Evolutionary conservation across 148 eudicot genomes (phyloP).

Genomic region (Agrostemma githago): DNA sequence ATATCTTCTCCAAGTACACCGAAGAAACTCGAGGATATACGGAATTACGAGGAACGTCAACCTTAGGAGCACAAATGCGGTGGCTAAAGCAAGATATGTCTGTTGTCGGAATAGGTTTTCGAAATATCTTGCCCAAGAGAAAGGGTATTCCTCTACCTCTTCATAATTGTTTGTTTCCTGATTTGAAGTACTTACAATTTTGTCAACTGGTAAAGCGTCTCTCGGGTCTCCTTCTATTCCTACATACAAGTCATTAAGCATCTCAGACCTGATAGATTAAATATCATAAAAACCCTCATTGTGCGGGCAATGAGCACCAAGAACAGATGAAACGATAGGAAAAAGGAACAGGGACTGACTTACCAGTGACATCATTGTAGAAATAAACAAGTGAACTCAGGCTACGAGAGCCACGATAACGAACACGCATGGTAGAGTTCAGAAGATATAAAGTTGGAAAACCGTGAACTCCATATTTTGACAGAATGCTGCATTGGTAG

Average conservation of each 20-base stretch:
- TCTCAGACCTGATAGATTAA: neutral
- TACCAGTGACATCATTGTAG: constrained; percentile 74
- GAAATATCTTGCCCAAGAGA: constrained; percentile 87
- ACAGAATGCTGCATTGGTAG: constrained; percentile 60
- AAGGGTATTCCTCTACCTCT: constrained; percentile 68
- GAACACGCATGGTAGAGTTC: constrained; percentile 79
- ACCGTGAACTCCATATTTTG: constrained; percentile 90
- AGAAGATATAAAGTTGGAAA: constrained; percentile 81
- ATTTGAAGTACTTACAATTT: constrained; percentile 34
- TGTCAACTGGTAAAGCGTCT: constrained; percentile 40
- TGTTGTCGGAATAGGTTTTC: constrained; percentile 70
- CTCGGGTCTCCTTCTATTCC: constrained; percentile 45
- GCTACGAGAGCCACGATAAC: constrained; percentile 77
- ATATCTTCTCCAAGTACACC: constrained; percentile 54
- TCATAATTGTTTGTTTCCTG: constrained; percentile 23
- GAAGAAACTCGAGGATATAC: constrained; percentile 30
- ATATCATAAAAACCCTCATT: neutral
- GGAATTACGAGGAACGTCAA: constrained; percentile 49
- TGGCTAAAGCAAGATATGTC: constrained; percentile 80
- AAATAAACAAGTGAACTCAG: constrained; percentile 63
- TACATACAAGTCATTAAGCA: constrained; percentile 19
- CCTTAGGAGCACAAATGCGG: constrained; percentile 66
- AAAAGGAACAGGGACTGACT: constrained; percentile 1
- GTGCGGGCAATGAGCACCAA: neutral
- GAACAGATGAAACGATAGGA: neutral